phyloP scores from a whole-genome alignment of 495 filamentous ascomycete genomes.

The Penicillium tannophilum region DNA sequence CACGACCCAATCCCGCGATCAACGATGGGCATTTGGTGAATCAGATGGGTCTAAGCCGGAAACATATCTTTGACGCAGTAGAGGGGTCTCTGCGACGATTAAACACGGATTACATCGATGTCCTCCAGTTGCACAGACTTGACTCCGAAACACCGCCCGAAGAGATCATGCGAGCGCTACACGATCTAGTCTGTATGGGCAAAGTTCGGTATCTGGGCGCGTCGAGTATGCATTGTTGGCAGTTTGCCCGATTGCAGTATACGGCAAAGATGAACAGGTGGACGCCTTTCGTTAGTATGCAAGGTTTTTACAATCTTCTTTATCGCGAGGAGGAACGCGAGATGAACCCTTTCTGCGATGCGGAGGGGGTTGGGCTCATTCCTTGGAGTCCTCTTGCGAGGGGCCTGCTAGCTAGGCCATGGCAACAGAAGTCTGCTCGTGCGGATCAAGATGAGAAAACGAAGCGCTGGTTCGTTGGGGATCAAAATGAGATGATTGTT shows the following conservation, averaged over 20 bases:
- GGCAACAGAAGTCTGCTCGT: slow-evolving; percentile 22
- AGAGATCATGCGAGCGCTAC: slow-evolving; percentile 73
- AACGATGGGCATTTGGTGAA: slow-evolving; percentile 42
- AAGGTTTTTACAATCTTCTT: slow-evolving; percentile 68
- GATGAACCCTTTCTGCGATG: slow-evolving; percentile 69
- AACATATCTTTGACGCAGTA: slow-evolving; percentile 56
- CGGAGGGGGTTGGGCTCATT: slow-evolving; percentile 67
- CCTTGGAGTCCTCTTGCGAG: slow-evolving; percentile 62
- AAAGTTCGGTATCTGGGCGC: slow-evolving; percentile 72
- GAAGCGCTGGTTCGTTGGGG: slow-evolving; percentile 23
- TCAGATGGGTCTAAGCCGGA: slow-evolving; percentile 48
- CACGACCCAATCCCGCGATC: slow-evolving; percentile 19
- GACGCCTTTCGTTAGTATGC: slow-evolving; percentile 73
- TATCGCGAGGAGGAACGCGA: slow-evolving; percentile 75
- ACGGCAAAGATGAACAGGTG: slow-evolving; percentile 57
- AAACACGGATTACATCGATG: slow-evolving; percentile 56
- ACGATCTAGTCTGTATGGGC: slow-evolving; percentile 65
- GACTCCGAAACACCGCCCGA: slow-evolving; percentile 57
- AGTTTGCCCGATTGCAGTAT: slow-evolving; percentile 49
- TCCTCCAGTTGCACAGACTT: slow-evolving; percentile 56
- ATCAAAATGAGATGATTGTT: slow-evolving; percentile 50
- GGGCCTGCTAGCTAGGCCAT: slow-evolving; percentile 54
- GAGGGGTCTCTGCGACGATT: slow-evolving; percentile 49
- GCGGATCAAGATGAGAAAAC: slow-evolving; percentile 22
- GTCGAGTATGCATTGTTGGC: slow-evolving; percentile 30